Conservation (phyloP, 768 basidiomycete species). For the Xerocomellus intermedius region DNA sequence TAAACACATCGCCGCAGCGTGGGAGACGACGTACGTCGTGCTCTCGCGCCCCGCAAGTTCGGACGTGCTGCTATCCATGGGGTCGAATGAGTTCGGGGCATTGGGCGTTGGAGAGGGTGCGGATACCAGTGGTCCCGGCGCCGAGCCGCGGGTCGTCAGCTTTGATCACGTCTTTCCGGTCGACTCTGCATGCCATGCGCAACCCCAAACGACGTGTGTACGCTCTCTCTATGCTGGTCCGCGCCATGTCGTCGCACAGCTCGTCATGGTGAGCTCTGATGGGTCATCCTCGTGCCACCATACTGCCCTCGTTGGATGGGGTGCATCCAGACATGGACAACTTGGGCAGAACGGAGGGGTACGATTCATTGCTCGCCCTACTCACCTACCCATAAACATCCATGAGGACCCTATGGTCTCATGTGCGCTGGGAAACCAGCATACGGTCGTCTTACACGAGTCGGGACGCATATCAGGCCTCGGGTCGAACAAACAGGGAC, state of each 20-base stretch:
- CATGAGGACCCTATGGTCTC: conserved; percentile 33
- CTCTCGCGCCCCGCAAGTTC: conserved; percentile 41
- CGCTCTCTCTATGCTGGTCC: conserved; percentile 60
- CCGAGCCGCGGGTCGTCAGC: conserved; percentile 1
- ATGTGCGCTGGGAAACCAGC: conserved; percentile 51
- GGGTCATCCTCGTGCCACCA: conserved; percentile 13
- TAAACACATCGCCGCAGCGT: conserved; percentile 59
- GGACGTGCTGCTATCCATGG: conserved; percentile 74
- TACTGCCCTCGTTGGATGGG: conserved; percentile 71
- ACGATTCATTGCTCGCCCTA: conserved; percentile 22
- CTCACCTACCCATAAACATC: conserved; percentile 34
- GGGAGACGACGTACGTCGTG: conserved; percentile 83
- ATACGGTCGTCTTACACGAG: conserved; percentile 42
- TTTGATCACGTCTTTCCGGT: conserved; percentile 34
- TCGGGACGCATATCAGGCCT: conserved; percentile 50
- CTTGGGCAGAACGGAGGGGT: conserved; percentile 45
- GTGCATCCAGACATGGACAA: conserved; percentile 81
- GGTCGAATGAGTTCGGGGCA: conserved; percentile 82
- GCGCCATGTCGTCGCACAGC: conserved; percentile 61
- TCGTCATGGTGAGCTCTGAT: conserved; percentile 32
- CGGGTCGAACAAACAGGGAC: conserved; percentile 75
- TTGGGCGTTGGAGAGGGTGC: conserved; percentile 52
- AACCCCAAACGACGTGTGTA: conserved; percentile 33
- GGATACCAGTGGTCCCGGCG: background rate
- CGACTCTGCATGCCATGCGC: conserved; percentile 23